phyloP scores from a whole-genome alignment of 306 rosid species.

The Rosa lucieae region DNA sequence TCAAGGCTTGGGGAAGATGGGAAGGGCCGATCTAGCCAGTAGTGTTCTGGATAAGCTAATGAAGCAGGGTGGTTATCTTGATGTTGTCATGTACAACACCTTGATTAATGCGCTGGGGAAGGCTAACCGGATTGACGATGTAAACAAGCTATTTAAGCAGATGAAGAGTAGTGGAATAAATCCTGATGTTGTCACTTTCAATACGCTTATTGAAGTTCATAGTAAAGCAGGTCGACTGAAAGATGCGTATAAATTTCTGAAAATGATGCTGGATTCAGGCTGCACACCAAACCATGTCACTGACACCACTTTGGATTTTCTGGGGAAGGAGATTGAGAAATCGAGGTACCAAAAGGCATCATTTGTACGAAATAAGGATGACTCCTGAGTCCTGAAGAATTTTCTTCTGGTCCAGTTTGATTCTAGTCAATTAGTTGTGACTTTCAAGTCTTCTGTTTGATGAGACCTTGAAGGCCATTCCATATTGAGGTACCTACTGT shows the following conservation, averaged over 20 bases:
- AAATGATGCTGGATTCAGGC: slow-evolving; percentile 89
- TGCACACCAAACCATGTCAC: slow-evolving; percentile 88
- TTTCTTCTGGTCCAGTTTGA: neutral
- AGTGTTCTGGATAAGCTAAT: slow-evolving; percentile 73
- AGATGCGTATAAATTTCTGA: slow-evolving; percentile 79
- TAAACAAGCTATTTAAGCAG: slow-evolving; percentile 70
- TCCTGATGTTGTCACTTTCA: slow-evolving; percentile 85
- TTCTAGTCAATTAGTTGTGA: neutral
- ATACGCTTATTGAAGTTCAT: slow-evolving; percentile 89
- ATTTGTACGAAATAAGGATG: slow-evolving; percentile 50
- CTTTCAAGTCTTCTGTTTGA: neutral
- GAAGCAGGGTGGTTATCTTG: slow-evolving; percentile 89
- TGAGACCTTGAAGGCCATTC: neutral
- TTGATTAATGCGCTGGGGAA: slow-evolving; percentile 84
- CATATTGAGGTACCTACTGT: neutral
- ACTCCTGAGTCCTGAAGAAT: slow-evolving; percentile 37
- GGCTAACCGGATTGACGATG: slow-evolving; percentile 75
- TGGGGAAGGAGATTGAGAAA: slow-evolving; percentile 83
- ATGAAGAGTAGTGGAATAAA: slow-evolving; percentile 75
- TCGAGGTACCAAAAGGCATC: slow-evolving; percentile 69
- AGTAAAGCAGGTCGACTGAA: slow-evolving; percentile 79
- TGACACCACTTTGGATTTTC: slow-evolving; percentile 83
- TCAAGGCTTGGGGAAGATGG: slow-evolving; percentile 93
- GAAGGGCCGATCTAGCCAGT: slow-evolving; percentile 92
- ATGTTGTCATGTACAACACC: slow-evolving; percentile 89